Evolutionary conservation across 352 stramenopile species (phyloP), one percentile per base, ranked within the genome.

Genomic region (Globisporangium iwayamae): DNA sequence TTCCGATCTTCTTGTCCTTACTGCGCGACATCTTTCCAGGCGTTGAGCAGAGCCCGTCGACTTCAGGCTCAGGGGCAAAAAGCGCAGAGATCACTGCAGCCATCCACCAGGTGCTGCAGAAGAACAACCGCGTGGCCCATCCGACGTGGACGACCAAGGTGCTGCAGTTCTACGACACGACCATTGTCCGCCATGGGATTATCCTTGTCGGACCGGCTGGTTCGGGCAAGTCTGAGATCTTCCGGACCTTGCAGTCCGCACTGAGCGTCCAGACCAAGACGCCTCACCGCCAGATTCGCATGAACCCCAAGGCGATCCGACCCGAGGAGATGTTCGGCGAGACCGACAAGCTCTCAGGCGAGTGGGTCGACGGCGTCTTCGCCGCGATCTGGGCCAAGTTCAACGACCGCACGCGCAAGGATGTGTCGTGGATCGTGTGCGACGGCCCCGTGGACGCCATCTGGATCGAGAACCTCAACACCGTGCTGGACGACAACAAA

Each of bases 391-490:
- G 81, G 89, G 71, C 85, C 6, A 97, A 97, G 56, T 96, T 83
- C 65, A 97, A 97, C 62, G 86, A 96, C 64, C 73, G 87, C 30
- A 79, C 69, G 10, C 72, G 87, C 20, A 92, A 91, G 60, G 86
- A 96, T 57, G 73, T 90, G 34, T 78, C 77, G n/a, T 98, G 93
- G 93, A 92, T 94, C 30, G 83, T 98, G 6, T 98, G 97, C 46
- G 93, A 98, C 63, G 93, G 93, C 0, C 93, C 93, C 0, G 94
- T 98, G 6, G 93, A 98, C 60, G 89, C 93, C 3, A 78, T 98
- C 20, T 98, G 93, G 93, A 98, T 98, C 59, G 93, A 98, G 68
- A 98, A 98, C 68, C 87, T 98, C 51, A 98, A 98, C 74, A 98
- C 93, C 0, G 93, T 98, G 5, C 72, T 98, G 3, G 93, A 98